Conservation (phyloP, 495 filamentous ascomycete species). For the Apiosordaria backusii region DNA sequence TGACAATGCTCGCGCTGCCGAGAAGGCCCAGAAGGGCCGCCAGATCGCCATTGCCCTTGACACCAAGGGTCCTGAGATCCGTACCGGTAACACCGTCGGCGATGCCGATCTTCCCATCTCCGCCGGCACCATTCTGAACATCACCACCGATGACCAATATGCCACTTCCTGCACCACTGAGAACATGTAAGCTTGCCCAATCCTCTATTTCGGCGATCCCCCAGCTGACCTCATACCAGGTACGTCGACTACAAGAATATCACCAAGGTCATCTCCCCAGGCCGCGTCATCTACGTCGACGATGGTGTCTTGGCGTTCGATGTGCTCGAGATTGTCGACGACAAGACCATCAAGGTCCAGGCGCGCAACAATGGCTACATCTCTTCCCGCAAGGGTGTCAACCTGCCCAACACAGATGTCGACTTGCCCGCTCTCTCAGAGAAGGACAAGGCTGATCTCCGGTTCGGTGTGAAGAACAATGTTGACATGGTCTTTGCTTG, state of each 20-base stretch:
- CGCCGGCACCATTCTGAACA: slow-evolving; percentile 78
- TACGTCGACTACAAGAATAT: slow-evolving; percentile 99
- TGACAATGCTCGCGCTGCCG: slow-evolving; percentile 85
- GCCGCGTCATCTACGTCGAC: slow-evolving; percentile 96
- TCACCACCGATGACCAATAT: slow-evolving; percentile 97
- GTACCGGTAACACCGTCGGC: slow-evolving; percentile 84
- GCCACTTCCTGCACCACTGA: slow-evolving; percentile 74
- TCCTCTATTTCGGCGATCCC: background rate
- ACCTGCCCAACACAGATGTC: slow-evolving; percentile 96
- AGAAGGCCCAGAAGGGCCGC: slow-evolving; percentile 67
- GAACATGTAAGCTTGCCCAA: slow-evolving; percentile 78
- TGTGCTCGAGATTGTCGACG: slow-evolving; percentile 81
- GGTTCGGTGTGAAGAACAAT: slow-evolving; percentile 94
- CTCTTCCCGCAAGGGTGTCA: slow-evolving; percentile 97
- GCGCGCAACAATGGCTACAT: slow-evolving; percentile 97
- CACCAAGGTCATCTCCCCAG: slow-evolving; percentile 91
- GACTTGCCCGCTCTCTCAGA: slow-evolving; percentile 97
- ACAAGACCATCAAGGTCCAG: slow-evolving; percentile 76
- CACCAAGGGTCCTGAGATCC: slow-evolving; percentile 98
- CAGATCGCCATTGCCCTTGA: slow-evolving; percentile 96
- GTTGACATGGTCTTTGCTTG: slow-evolving; percentile 98
- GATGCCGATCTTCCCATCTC: slow-evolving; percentile 86
- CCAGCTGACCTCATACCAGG: slow-evolving; percentile 49
- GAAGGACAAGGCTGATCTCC: slow-evolving; percentile 91
- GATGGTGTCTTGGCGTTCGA: slow-evolving; percentile 96